Evolutionary conservation across 257 asterid species (phyloP).

Genomic region (Sherardia arvensis): DNA sequence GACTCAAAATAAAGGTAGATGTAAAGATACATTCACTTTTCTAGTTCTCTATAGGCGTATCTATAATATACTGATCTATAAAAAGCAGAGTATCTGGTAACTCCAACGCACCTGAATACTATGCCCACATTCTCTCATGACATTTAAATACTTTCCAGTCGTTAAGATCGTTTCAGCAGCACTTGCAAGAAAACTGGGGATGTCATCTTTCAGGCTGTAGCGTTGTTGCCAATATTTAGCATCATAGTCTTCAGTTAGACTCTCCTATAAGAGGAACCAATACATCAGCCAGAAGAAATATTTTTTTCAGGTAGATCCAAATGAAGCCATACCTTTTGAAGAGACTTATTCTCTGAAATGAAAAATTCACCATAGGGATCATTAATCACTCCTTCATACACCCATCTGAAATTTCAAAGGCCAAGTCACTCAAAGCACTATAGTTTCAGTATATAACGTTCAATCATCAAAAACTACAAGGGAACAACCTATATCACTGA

Average conservation of each 20-base stretch:
- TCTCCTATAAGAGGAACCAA: conserved; percentile 56
- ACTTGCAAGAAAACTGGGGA: conserved; percentile 89
- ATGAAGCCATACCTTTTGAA: conserved; percentile 58
- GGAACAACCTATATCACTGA: neutral
- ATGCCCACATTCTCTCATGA: conserved; percentile 98
- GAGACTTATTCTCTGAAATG: conserved; percentile 92
- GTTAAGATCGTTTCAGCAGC: conserved; percentile 94
- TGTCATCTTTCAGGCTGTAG: conserved; percentile 92
- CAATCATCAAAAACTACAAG: neutral
- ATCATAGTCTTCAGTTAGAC: conserved; percentile 91
- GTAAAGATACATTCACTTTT: conserved; percentile 1
- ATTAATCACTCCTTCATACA: conserved; percentile 91
- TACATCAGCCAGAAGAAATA: conserved; percentile 20
- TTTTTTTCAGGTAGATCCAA: neutral
- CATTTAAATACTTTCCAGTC: conserved; percentile 92
- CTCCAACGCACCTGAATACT: conserved; percentile 56
- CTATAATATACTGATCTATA: conserved; percentile 1
- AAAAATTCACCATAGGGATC: conserved; percentile 96
- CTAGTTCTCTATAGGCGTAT: neutral
- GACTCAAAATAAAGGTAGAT: neutral
- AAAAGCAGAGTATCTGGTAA: conserved; percentile 10
- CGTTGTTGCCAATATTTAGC: conserved; percentile 95
- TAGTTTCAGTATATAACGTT: neutral
- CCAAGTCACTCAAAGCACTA: neutral
- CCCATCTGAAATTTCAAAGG: conserved; percentile 63